A percentile compares a stretch with the other conserved stretches of the same genome.
These are phyloP conservation scores for Microthlaspi erraticum DNA, from an alignment of 345 rosid species.

Conservation along the genomic window DNA sequence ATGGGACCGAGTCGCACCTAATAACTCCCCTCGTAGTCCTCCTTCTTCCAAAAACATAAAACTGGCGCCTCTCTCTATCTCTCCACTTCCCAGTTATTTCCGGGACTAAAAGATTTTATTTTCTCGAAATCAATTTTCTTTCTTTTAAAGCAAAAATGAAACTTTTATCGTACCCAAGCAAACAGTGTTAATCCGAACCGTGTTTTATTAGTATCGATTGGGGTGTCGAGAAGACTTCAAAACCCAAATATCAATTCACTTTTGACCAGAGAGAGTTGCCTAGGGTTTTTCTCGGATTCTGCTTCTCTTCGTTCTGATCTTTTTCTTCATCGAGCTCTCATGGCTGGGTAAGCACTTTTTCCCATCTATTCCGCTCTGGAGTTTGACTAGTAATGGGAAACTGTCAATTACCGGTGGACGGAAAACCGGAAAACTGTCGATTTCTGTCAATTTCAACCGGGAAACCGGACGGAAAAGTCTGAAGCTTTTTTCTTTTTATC, in stretches of 20 bases:
- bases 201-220: constrained; percentile 16
- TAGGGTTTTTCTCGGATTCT: constrained; percentile 35
- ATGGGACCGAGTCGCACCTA: not conserved
- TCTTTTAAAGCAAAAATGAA: not conserved
- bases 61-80: constrained; percentile 41
- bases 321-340: constrained; percentile 32
- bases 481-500: not conserved
- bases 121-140: constrained; percentile 7
- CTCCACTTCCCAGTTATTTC: constrained; percentile 29
- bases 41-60: constrained; percentile 30
- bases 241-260: constrained; percentile 8
- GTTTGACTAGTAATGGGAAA: not conserved
- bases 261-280: constrained; percentile 24
- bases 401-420: no score
- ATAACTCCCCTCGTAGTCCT: not conserved
- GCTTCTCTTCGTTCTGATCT: constrained; percentile 17
- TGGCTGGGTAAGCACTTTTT: constrained; percentile 46
- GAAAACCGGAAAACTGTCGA: no score
- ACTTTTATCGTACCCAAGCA: constrained; percentile 5
- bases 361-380: not conserved
- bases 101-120: constrained; percentile 11
- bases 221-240: constrained; percentile 8
- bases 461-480: not conserved
- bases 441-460: not conserved
- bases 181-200: constrained; percentile 23